These are phyloP conservation scores for Benincasa hispida DNA, from an alignment of 306 rosid genomes.

Conservation along the genomic window DNA sequence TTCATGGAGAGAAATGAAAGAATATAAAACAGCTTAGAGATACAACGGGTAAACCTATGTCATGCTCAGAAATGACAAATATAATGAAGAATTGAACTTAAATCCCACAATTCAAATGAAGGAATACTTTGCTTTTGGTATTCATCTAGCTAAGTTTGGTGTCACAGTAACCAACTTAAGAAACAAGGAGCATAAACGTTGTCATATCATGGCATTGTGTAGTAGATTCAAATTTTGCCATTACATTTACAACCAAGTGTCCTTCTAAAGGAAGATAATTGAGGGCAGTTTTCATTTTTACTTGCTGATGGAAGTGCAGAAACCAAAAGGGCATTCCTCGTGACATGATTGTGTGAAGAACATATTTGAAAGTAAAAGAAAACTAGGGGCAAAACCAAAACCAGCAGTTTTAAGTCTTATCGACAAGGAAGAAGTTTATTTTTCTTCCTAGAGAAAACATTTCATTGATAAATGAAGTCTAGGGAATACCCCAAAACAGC, in stretches of 20 bases:
- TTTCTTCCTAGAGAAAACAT: neutral
- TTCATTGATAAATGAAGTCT: no score
- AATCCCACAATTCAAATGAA: neutral
- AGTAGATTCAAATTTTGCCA: neutral
- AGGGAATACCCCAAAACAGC: no score
- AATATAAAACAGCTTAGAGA: neutral
- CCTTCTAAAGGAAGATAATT: neutral
- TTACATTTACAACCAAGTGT: neutral
- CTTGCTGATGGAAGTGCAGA: neutral
- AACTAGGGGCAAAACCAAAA: neutral
- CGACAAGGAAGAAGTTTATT: neutral
- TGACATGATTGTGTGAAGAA: neutral
- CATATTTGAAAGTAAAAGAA: neutral
- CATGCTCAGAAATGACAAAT: neutral
- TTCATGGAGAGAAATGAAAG: neutral
- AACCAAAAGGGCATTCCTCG: neutral
- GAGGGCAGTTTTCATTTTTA: neutral
- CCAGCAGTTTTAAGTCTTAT: neutral
- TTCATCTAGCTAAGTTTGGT: neutral
- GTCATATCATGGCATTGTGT: neutral
- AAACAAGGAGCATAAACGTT: neutral
- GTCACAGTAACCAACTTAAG: neutral
- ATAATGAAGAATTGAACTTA: neutral
- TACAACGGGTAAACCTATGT: neutral
- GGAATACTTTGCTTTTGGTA: neutral